These are phyloP conservation scores for Grigorovia humatica DNA, from an alignment of 805 yeast species.

Conservation along the genomic window DNA sequence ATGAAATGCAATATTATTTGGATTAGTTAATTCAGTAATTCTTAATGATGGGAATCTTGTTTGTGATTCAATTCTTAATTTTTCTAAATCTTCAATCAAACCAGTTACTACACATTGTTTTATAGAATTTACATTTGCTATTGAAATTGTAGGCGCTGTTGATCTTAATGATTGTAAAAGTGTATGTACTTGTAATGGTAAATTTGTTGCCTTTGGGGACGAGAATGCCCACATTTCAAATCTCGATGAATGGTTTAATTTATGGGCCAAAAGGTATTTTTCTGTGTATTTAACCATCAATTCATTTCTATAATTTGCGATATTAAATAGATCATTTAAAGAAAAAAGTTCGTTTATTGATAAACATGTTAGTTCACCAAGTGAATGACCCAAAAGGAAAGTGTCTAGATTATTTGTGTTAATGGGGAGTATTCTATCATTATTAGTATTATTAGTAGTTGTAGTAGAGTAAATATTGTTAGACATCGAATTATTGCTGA, in stretches of 20 bases:
- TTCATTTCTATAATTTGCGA: constrained; percentile 26
- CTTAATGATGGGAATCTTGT: constrained; percentile 16
- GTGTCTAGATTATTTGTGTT: not conserved
- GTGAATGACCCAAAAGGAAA: constrained; percentile 26
- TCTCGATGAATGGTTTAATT: constrained; percentile 16
- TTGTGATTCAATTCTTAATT: constrained; percentile 16
- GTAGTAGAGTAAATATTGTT: not conserved
- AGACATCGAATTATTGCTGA: not conserved
- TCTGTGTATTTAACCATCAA: constrained; percentile 26
- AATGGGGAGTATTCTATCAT: not conserved
- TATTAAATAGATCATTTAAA: constrained; percentile 21
- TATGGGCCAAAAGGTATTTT: constrained; percentile 18
- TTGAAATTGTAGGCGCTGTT: constrained; percentile 15
- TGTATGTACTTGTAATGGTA: constrained; percentile 18
- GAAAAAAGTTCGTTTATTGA: constrained; percentile 20
- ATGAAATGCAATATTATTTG: constrained; percentile 27
- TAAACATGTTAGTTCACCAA: constrained; percentile 28
- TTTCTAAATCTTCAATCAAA: constrained; percentile 19
- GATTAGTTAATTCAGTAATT: constrained; percentile 23
- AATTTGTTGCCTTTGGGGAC: constrained; percentile 18
- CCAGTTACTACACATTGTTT: constrained; percentile 29
- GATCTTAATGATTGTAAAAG: constrained; percentile 9
- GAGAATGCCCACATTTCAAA: constrained; percentile 28
- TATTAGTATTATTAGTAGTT: not conserved
- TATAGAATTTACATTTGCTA: constrained; percentile 25